Base-by-base conservation (phyloP, 768 basidiomycete species). In the Leucosporidium scottii region DNA sequence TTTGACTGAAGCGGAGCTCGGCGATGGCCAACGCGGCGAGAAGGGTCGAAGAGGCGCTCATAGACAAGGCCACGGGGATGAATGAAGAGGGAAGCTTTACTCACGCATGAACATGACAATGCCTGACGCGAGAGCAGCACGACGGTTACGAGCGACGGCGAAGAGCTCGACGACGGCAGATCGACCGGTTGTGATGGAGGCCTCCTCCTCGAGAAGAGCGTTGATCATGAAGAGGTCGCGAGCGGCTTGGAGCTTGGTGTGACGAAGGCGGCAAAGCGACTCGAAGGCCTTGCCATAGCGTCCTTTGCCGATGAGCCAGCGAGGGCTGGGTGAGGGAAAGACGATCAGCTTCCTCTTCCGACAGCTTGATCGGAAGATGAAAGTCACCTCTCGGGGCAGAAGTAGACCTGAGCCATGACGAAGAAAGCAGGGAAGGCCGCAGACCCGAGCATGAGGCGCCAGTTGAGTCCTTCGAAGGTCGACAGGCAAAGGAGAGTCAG, bases 41-140 rank as follows among this genome's bases (percentile, higher is more conserved):
- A 44, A 44, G 8, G 34, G 34, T 15, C 39, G 39, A 44, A 44
- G 34, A 36, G 34, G 12, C 34, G 5, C 12, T 36, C 34, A n/a
- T n/a, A n/a, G n/a, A n/a, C n/a, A n/a, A n/a, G n/a, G n/a, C n/a
- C n/a, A n/a, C n/a, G n/a, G n/a, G n/a, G n/a, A n/a, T 10, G 34
- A 10, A 10, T 34, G 34, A 10, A 34, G 34, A 34, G 34, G 4
- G 10, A 4, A 4, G 34, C 34, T 10, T 15, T 17, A 44, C 39
- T 44, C 15, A 44, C 39, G 39, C 39, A 44, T 80, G 75, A 91
- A 86, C 87, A 88, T 89, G 74, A 89, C 85, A 62, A 86, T 79
- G 70, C 81, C 81, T 21, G 84, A 83, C 0, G 84, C 87, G 39
- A 84, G 76, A 2, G 84, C 79, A 1, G 87, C 88, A 44, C 87